Conservation (phyloP, 1,139 yeast species). For the Saccharomycopsis hybrid region DNA sequence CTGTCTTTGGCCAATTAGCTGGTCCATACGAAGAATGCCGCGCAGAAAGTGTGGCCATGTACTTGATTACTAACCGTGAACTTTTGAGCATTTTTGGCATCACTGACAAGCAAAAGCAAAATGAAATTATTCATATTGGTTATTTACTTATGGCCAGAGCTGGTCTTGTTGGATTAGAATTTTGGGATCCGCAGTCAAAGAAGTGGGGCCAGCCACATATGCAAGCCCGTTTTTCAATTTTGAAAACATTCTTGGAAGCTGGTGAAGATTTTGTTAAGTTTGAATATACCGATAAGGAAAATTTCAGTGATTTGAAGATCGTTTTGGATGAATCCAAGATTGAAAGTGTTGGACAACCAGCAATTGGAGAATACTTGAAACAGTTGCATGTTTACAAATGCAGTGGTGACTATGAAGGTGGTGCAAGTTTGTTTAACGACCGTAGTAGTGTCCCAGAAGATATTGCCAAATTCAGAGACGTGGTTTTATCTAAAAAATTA, state of each 20-base stretch:
- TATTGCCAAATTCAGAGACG: slow-evolving; percentile 56
- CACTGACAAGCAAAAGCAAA: slow-evolving; percentile 47
- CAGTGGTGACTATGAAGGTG: slow-evolving; percentile 63
- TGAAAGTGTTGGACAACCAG: slow-evolving; percentile 60
- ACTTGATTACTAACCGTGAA: slow-evolving; percentile 60
- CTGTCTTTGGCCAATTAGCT: slow-evolving; percentile 60
- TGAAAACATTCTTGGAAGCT: slow-evolving; percentile 68
- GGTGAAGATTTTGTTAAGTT: slow-evolving; percentile 53
- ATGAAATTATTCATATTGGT: slow-evolving; percentile 58
- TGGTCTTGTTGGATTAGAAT: slow-evolving; percentile 74
- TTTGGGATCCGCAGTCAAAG: slow-evolving; percentile 72
- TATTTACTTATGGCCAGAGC: slow-evolving; percentile 83
- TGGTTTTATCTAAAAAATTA: slow-evolving; percentile 62
- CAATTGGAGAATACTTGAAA: slow-evolving; percentile 64
- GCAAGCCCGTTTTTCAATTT: slow-evolving; percentile 85
- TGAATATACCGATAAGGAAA: slow-evolving; percentile 39
- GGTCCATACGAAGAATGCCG: slow-evolving; percentile 91
- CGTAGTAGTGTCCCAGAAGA: slow-evolving; percentile 64
- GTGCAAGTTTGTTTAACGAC: slow-evolving; percentile 54
- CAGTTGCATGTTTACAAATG: slow-evolving; percentile 74
- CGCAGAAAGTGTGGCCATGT: slow-evolving; percentile 86
- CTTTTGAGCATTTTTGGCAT: slow-evolving; percentile 72
- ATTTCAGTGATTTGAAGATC: slow-evolving; percentile 53
- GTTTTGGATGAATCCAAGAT: slow-evolving; percentile 56
- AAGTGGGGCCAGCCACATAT: slow-evolving; percentile 97